Evolutionary conservation across 1,284 basidiomycete genomes (phyloP).

Genomic region (Coniophora puteana): DNA sequence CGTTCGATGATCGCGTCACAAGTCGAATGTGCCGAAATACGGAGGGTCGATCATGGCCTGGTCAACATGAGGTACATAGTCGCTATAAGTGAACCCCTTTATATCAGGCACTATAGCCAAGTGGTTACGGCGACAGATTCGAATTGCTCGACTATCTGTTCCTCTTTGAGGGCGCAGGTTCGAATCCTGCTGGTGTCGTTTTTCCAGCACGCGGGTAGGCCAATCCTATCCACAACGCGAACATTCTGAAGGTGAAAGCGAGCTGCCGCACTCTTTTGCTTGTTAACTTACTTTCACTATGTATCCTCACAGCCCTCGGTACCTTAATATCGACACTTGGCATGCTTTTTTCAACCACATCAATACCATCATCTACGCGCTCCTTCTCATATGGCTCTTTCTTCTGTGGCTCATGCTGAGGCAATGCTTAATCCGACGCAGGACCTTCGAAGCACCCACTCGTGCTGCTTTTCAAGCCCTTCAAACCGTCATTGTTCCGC

Average conservation of each 20-base stretch:
- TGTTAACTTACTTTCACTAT: no score
- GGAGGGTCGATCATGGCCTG: not conserved
- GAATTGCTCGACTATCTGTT: slow-evolving; percentile 38
- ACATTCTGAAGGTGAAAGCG: no score
- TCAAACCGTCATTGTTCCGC: slow-evolving; percentile 29
- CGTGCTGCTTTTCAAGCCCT: slow-evolving; percentile 29
- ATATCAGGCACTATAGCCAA: slow-evolving; percentile 47
- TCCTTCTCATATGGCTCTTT: slow-evolving; percentile 8
- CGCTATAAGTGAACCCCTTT: no score
- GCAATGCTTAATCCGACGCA: slow-evolving; percentile 7
- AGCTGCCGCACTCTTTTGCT: no score
- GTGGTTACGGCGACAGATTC: slow-evolving; percentile 60
- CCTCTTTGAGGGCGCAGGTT: slow-evolving; percentile 39
- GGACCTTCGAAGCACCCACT: slow-evolving; percentile 11
- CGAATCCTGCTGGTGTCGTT: slow-evolving; percentile 36
- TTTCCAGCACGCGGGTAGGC: slow-evolving; percentile 11
- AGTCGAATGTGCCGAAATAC: no score
- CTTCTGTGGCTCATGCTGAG: slow-evolving; percentile 5
- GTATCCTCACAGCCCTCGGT: no score
- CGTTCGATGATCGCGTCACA: no score
- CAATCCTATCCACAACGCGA: not conserved
- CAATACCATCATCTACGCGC: no score
- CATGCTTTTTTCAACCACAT: no score
- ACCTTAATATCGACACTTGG: no score
- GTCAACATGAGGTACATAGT: no score